These are phyloP conservation scores for Lecanosticta acicola DNA, from an alignment of 2,329 filamentous ascomycete genomes.

Conservation along the genomic window DNA sequence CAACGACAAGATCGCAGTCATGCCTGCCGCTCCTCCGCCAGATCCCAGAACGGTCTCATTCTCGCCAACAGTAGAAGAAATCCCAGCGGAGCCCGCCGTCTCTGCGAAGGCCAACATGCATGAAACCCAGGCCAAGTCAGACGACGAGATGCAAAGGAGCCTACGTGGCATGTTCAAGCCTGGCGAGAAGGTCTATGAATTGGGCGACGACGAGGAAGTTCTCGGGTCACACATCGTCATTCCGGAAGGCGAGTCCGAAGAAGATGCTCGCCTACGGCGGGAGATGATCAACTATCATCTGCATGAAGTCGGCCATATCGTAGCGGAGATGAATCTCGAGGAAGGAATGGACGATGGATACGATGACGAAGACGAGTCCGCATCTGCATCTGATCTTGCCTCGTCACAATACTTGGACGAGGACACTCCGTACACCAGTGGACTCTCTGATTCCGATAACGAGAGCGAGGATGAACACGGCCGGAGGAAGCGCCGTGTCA, in stretches of 20 bases:
- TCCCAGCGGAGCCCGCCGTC: constrained; percentile 21
- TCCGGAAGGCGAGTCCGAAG: constrained; percentile 68
- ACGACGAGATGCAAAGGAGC: constrained; percentile 22
- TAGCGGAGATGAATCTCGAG: constrained; percentile 84
- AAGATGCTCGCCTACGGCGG: constrained; percentile 72
- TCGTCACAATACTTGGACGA: constrained; percentile 34
- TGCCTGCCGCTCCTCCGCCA: constrained; percentile 31
- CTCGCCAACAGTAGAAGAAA: constrained; percentile 30
- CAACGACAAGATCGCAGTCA: constrained; percentile 33
- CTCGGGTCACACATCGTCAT: constrained; percentile 49
- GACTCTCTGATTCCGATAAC: constrained; percentile 56
- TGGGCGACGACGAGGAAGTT: constrained; percentile 40
- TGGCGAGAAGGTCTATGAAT: constrained; percentile 39
- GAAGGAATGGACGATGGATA: constrained; percentile 49
- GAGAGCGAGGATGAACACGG: constrained; percentile 74
- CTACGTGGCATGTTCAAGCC: constrained; percentile 29
- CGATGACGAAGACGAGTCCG: constrained; percentile 45
- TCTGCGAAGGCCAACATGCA: not conserved
- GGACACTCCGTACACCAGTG: constrained; percentile 39
- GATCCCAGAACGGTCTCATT: constrained; percentile 31
- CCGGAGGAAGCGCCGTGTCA: constrained; percentile 59
- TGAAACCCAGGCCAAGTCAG: constrained; percentile 1
- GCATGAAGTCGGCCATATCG: constrained; percentile 82
- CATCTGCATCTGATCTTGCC: constrained; percentile 21
- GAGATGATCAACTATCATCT: constrained; percentile 90